These are phyloP conservation scores for Grifola frondosa DNA, from an alignment of 1,284 basidiomycete species.

Conservation along the genomic window DNA sequence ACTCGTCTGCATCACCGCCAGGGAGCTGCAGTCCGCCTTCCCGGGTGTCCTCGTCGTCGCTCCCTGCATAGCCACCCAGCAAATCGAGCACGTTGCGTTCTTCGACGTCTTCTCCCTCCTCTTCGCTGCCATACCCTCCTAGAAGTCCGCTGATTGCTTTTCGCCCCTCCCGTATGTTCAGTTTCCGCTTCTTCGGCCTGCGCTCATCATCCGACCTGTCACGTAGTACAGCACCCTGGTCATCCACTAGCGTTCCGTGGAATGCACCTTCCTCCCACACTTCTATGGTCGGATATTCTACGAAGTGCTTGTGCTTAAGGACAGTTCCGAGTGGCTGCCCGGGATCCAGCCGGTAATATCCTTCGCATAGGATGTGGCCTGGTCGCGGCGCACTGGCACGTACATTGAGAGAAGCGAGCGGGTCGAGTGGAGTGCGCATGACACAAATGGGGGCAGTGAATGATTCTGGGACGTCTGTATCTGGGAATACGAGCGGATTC, in stretches of 20 bases:
- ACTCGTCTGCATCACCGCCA: constrained; percentile 3
- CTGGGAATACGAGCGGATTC: constrained; percentile 47
- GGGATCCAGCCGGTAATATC: constrained; percentile 62
- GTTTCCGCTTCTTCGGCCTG: constrained; percentile 50
- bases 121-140: constrained; percentile 66
- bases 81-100: constrained; percentile 42
- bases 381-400: constrained; percentile 24
- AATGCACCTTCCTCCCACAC: constrained; percentile 65
- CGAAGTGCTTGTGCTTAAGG: constrained; percentile 63
- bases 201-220: constrained; percentile 37
- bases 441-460: constrained; percentile 60
- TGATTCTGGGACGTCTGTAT: constrained; percentile 52
- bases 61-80: constrained; percentile 56
- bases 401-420: constrained; percentile 29
- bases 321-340: constrained; percentile 44
- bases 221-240: constrained; percentile 41
- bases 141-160: constrained; percentile 57
- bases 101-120: constrained; percentile 35
- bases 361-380: constrained; percentile 28
- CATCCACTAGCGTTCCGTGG: constrained; percentile 53
- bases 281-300: constrained; percentile 81
- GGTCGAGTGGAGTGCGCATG: constrained; percentile 48
- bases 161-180: constrained; percentile 49
- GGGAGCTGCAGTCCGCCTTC: not conserved
- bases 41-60: constrained; percentile 37